Percentiles rank a stretch among this genome's conserved stretches.
Evolutionary conservation across 73 alveolate genomes (phyloP).

Genomic region (Durusdinium trenchii): DNA sequence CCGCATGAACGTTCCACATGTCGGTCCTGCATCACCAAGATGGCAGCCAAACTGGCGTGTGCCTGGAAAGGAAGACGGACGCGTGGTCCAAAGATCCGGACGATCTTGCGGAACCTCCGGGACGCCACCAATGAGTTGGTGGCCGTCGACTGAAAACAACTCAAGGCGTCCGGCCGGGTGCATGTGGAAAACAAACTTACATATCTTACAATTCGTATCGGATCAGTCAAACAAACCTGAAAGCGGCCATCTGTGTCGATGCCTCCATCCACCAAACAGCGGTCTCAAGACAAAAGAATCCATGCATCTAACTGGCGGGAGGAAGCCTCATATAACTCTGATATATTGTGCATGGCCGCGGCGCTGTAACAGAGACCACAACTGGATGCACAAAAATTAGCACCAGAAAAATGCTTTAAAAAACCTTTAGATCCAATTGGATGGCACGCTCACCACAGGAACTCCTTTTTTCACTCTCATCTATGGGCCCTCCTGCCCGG

Average conservation of each 20-base stretch:
- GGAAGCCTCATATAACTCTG: too few relatives aligned
- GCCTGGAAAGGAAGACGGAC: not conserved
- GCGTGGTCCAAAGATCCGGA: not conserved
- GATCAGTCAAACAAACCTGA: not conserved
- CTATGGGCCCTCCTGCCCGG: too few relatives aligned
- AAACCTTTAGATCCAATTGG: too few relatives aligned
- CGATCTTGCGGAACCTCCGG: not conserved
- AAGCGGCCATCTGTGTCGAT: not conserved
- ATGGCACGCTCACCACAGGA: too few relatives aligned
- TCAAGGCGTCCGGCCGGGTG: not conserved
- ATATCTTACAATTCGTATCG: not conserved
- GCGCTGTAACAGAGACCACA: too few relatives aligned
- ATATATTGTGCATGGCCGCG: too few relatives aligned
- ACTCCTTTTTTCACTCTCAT: too few relatives aligned
- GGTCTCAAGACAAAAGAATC: too few relatives aligned
- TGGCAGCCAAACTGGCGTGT: slow-evolving; percentile 77
- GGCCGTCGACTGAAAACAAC: not conserved
- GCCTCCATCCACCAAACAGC: too few relatives aligned
- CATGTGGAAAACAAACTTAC: not conserved
- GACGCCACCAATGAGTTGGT: not conserved
- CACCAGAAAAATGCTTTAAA: too few relatives aligned
- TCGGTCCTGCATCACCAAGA: slow-evolving; percentile 76
- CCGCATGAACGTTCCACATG: not conserved
- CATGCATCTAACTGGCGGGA: too few relatives aligned
- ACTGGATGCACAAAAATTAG: too few relatives aligned